A percentile compares a stretch with the other conserved stretches of the same genome.
Evolutionary conservation across 768 basidiomycete species (phyloP).

Genomic region (Agrocybe pediades): DNA sequence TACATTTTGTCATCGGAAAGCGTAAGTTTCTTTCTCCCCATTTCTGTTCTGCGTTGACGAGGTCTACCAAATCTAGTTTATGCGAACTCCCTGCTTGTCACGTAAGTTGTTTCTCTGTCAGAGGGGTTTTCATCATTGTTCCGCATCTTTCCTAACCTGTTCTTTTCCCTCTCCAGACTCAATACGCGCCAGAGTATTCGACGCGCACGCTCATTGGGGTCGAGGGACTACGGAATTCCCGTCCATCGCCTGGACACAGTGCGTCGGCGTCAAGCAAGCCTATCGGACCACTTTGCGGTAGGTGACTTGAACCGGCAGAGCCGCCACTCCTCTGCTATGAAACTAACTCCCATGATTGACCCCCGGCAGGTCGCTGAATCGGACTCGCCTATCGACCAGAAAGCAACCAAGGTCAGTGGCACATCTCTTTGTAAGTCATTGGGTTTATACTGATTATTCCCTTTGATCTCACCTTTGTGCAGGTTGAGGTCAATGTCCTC

Average conservation of each 20-base stretch:
- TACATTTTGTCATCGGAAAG: slow-evolving; percentile 56
- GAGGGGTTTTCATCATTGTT: too few relatives aligned
- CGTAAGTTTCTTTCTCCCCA: slow-evolving; percentile 26
- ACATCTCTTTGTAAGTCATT: background rate
- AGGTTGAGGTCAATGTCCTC: slow-evolving; percentile 22
- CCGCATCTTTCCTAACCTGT: too few relatives aligned
- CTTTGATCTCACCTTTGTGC: background rate
- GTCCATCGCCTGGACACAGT: slow-evolving; percentile 6
- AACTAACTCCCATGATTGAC: background rate
- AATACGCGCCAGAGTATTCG: too few relatives aligned
- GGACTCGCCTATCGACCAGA: background rate
- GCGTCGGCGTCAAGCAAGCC: slow-evolving; percentile 6
- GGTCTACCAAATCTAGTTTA: slow-evolving; percentile 35
- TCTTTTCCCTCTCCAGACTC: too few relatives aligned
- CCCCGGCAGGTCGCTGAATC: background rate
- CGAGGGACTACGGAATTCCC: too few relatives aligned
- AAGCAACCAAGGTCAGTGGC: background rate
- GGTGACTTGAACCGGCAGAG: background rate
- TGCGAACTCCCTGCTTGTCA: slow-evolving; percentile 51
- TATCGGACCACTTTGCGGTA: slow-evolving; percentile 11
- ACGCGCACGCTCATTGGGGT: too few relatives aligned
- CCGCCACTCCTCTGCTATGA: background rate
- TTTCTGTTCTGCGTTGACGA: background rate
- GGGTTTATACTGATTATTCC: background rate
- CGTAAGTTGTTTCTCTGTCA: slow-evolving; percentile 26